Evolutionary conservation across 495 filamentous ascomycete genomes (phyloP).

Genomic region (Jackrogersella minutella): DNA sequence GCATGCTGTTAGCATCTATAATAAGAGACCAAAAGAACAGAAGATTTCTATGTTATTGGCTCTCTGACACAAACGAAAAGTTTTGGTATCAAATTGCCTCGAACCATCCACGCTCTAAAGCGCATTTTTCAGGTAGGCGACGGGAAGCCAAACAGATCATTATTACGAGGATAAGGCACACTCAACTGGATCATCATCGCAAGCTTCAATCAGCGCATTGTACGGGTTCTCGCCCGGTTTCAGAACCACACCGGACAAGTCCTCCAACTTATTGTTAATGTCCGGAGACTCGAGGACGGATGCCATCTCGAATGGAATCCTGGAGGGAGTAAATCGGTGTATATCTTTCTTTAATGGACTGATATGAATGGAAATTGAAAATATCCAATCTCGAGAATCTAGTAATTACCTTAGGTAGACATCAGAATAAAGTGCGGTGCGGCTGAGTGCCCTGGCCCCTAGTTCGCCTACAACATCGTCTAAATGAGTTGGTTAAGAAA

Average conservation of each 20-base stretch:
- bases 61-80: not conserved
- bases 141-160: not conserved
- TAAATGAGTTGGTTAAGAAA: not conserved
- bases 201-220: slow-evolving; percentile 72
- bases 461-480: not conserved
- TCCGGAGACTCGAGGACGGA: slow-evolving; percentile 52
- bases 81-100: not conserved
- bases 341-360: not conserved
- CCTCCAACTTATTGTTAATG: slow-evolving; percentile 61
- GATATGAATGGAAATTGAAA: not conserved
- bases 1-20: slow-evolving; percentile 17
- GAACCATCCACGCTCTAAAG: not conserved
- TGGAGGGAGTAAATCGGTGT: not conserved
- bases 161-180: slow-evolving; percentile 8
- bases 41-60: not conserved
- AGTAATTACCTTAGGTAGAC: not conserved
- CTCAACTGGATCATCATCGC: slow-evolving; percentile 66
- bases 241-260: slow-evolving; percentile 61
- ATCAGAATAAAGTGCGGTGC: slow-evolving; percentile 2
- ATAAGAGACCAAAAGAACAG: not conserved
- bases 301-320: slow-evolving; percentile 41
- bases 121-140: too few relatives aligned
- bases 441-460: not conserved
- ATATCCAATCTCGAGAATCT: not conserved
- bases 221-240: slow-evolving; percentile 73